Conservation (phyloP, 495 filamentous ascomycete genomes). For the Aspergillus incahuasiensis region DNA sequence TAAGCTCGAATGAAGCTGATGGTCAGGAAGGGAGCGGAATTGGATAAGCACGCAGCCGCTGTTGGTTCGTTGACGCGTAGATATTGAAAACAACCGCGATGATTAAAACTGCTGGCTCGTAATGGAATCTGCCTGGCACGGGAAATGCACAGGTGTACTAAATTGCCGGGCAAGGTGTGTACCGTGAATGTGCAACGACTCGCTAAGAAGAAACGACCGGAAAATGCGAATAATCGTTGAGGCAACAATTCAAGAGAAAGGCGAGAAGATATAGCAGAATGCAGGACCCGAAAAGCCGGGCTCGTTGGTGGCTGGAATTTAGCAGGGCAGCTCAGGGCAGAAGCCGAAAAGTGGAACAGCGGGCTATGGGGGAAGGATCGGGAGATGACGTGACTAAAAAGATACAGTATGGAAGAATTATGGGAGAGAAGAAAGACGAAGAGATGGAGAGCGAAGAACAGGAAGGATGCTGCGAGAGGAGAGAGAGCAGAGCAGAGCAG, state of each 20-base stretch:
- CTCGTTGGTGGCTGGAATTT: constrained; percentile 51
- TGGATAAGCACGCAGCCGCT: constrained; percentile 7
- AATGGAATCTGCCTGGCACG: constrained; percentile 9
- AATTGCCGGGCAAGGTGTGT: constrained; percentile 19
- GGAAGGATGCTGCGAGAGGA: neutral
- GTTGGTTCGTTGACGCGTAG: constrained; percentile 14
- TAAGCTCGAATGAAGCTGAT: constrained; percentile 16
- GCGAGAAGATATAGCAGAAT: constrained; percentile 27
- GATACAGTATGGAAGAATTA: constrained; percentile 30
- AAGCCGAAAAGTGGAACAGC: constrained; percentile 26
- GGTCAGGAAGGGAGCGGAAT: constrained; percentile 3
- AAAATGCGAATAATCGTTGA: constrained; percentile 19
- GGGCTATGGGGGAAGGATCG: constrained; percentile 25
- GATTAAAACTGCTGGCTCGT: constrained; percentile 8
- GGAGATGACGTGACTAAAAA: constrained; percentile 34
- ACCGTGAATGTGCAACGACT: constrained; percentile 23
- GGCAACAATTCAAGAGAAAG: constrained; percentile 25
- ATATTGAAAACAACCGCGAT: constrained; percentile 3
- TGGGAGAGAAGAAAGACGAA: constrained; percentile 28
- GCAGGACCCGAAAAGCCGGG: constrained; percentile 12
- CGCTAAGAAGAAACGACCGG: constrained; percentile 24
- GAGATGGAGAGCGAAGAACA: constrained; percentile 17
- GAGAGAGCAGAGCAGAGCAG: constrained; percentile 9
- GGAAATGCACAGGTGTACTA: constrained; percentile 11
- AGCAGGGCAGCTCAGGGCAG: constrained; percentile 37